phyloP scores from a whole-genome alignment of 345 rosid genomes.

The Pistacia atlantica region DNA sequence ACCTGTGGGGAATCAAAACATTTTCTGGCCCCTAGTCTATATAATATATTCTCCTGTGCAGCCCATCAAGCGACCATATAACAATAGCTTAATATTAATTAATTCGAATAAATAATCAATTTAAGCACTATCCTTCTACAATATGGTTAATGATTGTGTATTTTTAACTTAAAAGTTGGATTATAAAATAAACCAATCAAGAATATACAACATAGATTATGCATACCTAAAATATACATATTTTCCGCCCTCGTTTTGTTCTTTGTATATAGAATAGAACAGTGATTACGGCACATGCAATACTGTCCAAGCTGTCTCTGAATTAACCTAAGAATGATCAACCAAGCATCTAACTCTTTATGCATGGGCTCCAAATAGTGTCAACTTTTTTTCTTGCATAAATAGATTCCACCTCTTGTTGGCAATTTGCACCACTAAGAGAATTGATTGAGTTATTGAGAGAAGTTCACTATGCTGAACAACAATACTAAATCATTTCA shows the following conservation, averaged over 20 bases:
- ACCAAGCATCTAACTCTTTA: constrained; percentile 14
- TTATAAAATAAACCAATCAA: too few species aligned
- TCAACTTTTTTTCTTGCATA: constrained; percentile 33
- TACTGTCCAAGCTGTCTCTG: not conserved
- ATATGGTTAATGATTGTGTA: too few species aligned
- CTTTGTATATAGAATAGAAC: not conserved
- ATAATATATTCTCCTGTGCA: not conserved
- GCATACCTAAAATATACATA: not conserved
- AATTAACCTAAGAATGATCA: too few species aligned
- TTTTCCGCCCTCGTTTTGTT: too few species aligned
- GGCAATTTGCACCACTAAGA: constrained; percentile 10
- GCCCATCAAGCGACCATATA: constrained; percentile 4
- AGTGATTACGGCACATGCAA: constrained; percentile 11
- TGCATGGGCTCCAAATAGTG: constrained; percentile 23
- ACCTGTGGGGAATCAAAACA: constrained; percentile 6
- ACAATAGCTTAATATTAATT: not conserved
- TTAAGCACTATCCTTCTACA: too few species aligned
- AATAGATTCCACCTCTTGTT: constrained; percentile 25
- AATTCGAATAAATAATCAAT: too few species aligned
- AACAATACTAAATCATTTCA: constrained; percentile 22
- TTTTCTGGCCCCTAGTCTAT: not conserved
- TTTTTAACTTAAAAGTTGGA: too few species aligned
- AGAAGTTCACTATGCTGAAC: constrained; percentile 1
- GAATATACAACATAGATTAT: not conserved
- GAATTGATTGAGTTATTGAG: too few species aligned